These are phyloP conservation scores for Magnusiomyces clavatus DNA, from an alignment of 1,139 yeast species.

Conservation along the genomic window DNA sequence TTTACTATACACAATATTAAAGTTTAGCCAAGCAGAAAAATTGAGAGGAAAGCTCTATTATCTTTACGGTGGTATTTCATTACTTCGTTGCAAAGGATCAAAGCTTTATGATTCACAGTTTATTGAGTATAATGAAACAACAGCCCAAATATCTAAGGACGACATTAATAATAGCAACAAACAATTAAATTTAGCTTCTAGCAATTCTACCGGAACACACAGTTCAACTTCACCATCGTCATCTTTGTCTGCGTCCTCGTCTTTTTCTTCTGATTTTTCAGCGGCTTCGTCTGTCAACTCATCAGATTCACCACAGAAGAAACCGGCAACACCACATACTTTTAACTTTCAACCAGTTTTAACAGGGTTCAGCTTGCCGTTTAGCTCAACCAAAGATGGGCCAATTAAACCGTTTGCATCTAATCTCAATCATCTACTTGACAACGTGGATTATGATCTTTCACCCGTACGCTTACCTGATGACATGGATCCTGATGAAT, in stretches of 20 bases:
- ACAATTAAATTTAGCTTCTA: too few relatives aligned
- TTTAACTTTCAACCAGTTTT: slow-evolving; percentile 22
- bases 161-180: too few relatives aligned
- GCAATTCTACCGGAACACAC: too few relatives aligned
- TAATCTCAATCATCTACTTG: slow-evolving; percentile 19
- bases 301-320: too few relatives aligned
- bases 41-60: slow-evolving; percentile 21
- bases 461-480: slow-evolving; percentile 20
- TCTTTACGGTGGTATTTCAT: slow-evolving; percentile 32
- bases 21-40: slow-evolving; percentile 37
- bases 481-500: slow-evolving; percentile 8
- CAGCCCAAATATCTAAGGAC: too few relatives aligned
- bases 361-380: slow-evolving; percentile 26
- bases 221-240: too few relatives aligned
- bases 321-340: neutral
- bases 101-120: slow-evolving; percentile 19
- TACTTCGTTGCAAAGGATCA: slow-evolving; percentile 27
- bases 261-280: neutral
- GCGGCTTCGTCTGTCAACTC: slow-evolving; percentile 1
- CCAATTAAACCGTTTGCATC: slow-evolving; percentile 24
- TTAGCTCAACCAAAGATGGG: slow-evolving; percentile 19
- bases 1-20: slow-evolving; percentile 37
- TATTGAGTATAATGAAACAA: neutral
- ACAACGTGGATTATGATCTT: slow-evolving; percentile 16
- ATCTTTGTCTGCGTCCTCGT: neutral